Conservation (phyloP, 192 early-diverging fungal species). For the Geranomyces variabilis region DNA sequence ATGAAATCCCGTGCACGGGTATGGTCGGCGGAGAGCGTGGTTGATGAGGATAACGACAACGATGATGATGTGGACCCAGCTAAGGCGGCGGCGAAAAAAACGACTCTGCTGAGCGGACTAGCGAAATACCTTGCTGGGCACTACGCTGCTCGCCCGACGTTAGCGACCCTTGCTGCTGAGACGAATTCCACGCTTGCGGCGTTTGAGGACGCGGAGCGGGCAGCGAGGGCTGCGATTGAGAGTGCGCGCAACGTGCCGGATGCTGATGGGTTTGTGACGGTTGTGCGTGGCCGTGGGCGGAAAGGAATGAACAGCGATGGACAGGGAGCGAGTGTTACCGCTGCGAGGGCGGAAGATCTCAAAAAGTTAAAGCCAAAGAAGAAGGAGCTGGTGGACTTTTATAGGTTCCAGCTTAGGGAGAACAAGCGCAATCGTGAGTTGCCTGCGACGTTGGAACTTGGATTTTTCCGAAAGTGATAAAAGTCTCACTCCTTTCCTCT, state of each 20-base stretch:
- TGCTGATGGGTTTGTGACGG: slow-evolving; percentile 90
- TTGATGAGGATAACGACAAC: slow-evolving; percentile 34
- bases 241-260: slow-evolving; percentile 80
- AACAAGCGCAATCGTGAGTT: slow-evolving; percentile 80
- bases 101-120: slow-evolving; percentile 50
- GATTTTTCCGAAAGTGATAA: not conserved
- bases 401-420: slow-evolving; percentile 95
- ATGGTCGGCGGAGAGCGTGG: slow-evolving; percentile 55
- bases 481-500: too few species aligned
- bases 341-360: slow-evolving; percentile 53
- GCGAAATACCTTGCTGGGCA: slow-evolving; percentile 38
- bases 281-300: slow-evolving; percentile 66
- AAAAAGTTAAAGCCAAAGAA: slow-evolving; percentile 74
- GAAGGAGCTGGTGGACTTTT: slow-evolving; percentile 86
- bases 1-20: slow-evolving; percentile 63
- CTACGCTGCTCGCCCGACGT: slow-evolving; percentile 40
- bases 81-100: not conserved
- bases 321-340: slow-evolving; percentile 62
- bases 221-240: slow-evolving; percentile 65
- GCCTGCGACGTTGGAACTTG: not conserved
- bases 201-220: slow-evolving; percentile 77
- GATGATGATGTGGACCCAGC: slow-evolving; percentile 25
- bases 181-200: slow-evolving; percentile 77
- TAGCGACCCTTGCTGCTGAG: slow-evolving; percentile 57
- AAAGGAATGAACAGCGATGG: slow-evolving; percentile 73